Conservation (phyloP, 2,329 filamentous ascomycete species). For the Bipolaris cookei region DNA sequence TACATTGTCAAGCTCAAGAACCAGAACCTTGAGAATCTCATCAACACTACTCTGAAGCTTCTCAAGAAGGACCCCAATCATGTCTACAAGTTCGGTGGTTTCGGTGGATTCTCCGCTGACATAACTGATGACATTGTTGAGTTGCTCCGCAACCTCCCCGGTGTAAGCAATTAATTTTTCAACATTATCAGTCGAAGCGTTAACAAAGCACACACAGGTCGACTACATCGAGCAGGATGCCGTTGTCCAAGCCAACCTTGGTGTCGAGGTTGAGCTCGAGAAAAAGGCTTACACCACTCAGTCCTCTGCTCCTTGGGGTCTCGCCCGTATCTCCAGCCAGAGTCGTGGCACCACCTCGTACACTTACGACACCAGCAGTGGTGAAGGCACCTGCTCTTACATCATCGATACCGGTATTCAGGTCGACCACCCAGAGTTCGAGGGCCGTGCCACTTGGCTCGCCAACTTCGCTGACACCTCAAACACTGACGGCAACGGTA, state of each 20-base stretch:
- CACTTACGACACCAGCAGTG: constrained; percentile 50
- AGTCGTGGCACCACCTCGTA: constrained; percentile 42
- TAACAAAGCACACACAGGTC: constrained; percentile 37
- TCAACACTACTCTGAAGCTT: constrained; percentile 38
- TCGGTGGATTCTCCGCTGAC: constrained; percentile 50
- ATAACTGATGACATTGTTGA: constrained; percentile 40
- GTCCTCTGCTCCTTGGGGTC: constrained; percentile 49
- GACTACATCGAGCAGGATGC: constrained; percentile 52
- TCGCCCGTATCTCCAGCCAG: constrained; percentile 51
- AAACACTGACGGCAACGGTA: constrained; percentile 45
- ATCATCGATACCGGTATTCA: constrained; percentile 71
- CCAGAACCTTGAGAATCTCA: constrained; percentile 32
- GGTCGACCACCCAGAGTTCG: constrained; percentile 57
- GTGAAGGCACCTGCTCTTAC: constrained; percentile 59
- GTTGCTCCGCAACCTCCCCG: constrained; percentile 37
- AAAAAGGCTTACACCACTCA: constrained; percentile 50
- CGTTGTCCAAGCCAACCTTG: constrained; percentile 40
- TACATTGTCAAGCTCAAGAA: constrained; percentile 57
- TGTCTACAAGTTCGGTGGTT: constrained; percentile 48
- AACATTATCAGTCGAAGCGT: background rate
- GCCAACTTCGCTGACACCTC: constrained; percentile 47
- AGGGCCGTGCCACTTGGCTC: constrained; percentile 48
- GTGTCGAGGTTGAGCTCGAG: constrained; percentile 22
- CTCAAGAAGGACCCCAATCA: constrained; percentile 40
- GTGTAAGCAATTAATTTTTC: constrained; percentile 26